Evolutionary conservation across 441 rosid genomes (phyloP), one percentile per base, ranked within the genome.

Genomic region (Jatropha multifida): DNA sequence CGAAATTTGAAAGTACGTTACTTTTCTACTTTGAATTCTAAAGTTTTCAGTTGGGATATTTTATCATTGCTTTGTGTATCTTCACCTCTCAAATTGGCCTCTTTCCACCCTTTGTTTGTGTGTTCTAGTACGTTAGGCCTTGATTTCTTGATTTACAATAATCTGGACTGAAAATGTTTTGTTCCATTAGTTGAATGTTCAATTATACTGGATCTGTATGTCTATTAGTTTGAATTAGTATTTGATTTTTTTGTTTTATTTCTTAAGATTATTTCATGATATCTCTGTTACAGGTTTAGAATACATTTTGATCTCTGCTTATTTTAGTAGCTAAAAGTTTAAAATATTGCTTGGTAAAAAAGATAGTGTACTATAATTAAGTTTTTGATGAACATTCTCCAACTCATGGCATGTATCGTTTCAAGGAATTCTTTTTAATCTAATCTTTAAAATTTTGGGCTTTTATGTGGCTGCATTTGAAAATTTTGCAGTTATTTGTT

Each of bases 401-500:
- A 60, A 42, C 51, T 42, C 17, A 64, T 37, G 7, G n/a, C 10
- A 44, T 46, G 4, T 59, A 6, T 4, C 14, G 18, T 15, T 56
- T 61, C 63, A 0, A 49, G 44, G 38, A 27, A 37, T 7, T 8
- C 3, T 10, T 51, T 56, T 56, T 40, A 4, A 46, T 7, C 38
- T 15, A 37, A 4, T 32, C 65, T 12, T 61, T 38, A 49, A 26
- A 10, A 8, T 20, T 20, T 13, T 37, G 10, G 27, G 3, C 46
- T 15, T 55, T 9, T 70, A 18, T 26, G 10, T n/a, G 41, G 37
- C 62, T 63, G 62, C 48, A 76, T 48, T 68, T 81, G 65, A 52
- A 67, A 65, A 14, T 79, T 80, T 69, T 83, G 79, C 83, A 72
- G 82, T 52, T 72, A 38, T 51, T 71, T 65, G 65, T 51, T 40